Base-by-base conservation (phyloP, 352 stramenopile genomes). In the Paralagenidium karlingii region DNA sequence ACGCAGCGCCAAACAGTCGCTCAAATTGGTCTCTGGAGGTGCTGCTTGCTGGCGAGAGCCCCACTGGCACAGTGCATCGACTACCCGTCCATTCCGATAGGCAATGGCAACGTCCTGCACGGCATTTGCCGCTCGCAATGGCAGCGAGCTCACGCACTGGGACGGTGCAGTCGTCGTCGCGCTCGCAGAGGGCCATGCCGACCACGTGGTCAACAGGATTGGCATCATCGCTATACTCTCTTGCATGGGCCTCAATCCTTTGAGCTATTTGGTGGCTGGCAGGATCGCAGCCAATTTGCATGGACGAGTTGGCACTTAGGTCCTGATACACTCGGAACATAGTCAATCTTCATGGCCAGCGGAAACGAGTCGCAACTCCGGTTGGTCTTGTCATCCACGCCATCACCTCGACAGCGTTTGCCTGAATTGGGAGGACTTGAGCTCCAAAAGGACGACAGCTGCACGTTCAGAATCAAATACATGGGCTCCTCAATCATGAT, bases 381-480 rank as follows among this genome's bases (percentile, higher is more conserved):
- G 24, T 51, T 51, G 15, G 31, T 3, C 24, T 26, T 24, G 49
- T 40, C 11, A 21, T 50, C 36, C 6, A 6, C 24, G 13, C 3
- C 44, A 28, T 55, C 42, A 10, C 48, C 48, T 22, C 48, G 48
- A 28, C 48, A 55, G 4, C 19, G 15, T 7, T 33, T 20, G 13
- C 44, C 48, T 22, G 31, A 20, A 24, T 55, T 55, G 12, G 48
- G 48, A 24, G 48, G 48, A n/a, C 18, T 55, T 12, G 48, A 24
- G 5, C 48, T 77, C 80, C 80, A 94, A 33, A 70, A 53, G 6
- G 45, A 58, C 15, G 65, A 79, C 32, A 91, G 51, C 0, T 77
- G 77, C 16, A 78, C 86, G 56, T 91, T 94, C 30, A 94, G 45
- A 11, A 94, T 46, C 38, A 94, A 51, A 47, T 86, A 88, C 54